Conservation (phyloP, 2,329 filamentous ascomycete genomes). For the Aspergillus awamori region DNA sequence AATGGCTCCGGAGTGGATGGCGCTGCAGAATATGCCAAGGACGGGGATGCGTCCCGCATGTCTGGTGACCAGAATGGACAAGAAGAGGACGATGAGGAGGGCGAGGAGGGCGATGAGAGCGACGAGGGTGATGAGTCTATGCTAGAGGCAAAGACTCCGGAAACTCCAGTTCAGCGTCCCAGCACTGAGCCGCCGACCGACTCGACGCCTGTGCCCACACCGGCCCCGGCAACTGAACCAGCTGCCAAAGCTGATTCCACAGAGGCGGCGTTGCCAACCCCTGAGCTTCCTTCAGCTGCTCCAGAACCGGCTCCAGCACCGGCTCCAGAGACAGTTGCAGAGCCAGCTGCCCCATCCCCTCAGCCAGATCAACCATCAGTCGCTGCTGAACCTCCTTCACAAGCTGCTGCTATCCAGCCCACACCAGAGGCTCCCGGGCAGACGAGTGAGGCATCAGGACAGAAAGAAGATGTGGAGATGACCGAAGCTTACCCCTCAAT, state of each 20-base stretch:
- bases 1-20: conserved; percentile 43
- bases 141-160: conserved; percentile 49
- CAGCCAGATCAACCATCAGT: not conserved
- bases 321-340: conserved; percentile 4
- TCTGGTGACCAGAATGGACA: conserved; percentile 50
- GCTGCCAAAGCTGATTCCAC: conserved; percentile 7
- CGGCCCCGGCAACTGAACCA: conserved; percentile 19
- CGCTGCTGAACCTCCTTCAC: conserved; percentile 6
- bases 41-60: conserved; percentile 49
- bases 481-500: conserved; percentile 14
- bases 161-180: conserved; percentile 36
- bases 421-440: conserved; percentile 5
- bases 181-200: conserved; percentile 25
- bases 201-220: conserved; percentile 11
- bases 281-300: conserved; percentile 2
- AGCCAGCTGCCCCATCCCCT: conserved; percentile 2
- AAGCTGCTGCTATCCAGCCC: not conserved
- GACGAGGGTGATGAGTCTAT: conserved; percentile 56
- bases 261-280: conserved; percentile 6
- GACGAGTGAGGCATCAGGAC: not conserved
- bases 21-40: conserved; percentile 37
- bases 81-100: conserved; percentile 51
- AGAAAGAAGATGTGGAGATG: conserved; percentile 24
- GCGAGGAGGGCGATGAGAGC: conserved; percentile 53
- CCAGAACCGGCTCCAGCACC: not conserved